Evolutionary conservation across 208 protist species (phyloP).

Genomic region (Histomonas meleagridis): DNA sequence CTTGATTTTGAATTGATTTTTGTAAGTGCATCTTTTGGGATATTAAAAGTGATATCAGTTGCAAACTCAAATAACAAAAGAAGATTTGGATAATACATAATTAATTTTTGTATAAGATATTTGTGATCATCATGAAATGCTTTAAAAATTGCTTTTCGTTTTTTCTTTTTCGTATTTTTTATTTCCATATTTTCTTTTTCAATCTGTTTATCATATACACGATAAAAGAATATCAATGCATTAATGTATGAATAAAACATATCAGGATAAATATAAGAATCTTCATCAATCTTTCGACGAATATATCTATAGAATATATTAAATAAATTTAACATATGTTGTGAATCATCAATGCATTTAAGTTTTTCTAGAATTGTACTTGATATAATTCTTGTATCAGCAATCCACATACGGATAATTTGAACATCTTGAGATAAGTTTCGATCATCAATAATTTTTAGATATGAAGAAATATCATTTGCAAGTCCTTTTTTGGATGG

Average conservation of each 20-base stretch:
- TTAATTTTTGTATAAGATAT: neutral
- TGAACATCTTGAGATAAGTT: neutral
- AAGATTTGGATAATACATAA: neutral
- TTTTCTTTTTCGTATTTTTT: neutral
- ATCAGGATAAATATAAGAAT: neutral
- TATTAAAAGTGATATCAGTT: neutral
- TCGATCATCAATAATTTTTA: neutral
- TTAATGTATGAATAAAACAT: neutral
- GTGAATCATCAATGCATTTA: neutral
- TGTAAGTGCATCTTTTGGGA: neutral
- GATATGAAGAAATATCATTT: neutral
- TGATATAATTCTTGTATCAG: neutral
- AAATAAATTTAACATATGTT: neutral
- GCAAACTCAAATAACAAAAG: neutral
- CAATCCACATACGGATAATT: neutral
- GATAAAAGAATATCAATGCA: neutral
- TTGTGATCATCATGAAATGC: neutral
- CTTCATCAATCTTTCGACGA: neutral
- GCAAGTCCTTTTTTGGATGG: neutral
- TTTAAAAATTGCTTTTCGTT: neutral
- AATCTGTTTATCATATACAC: neutral
- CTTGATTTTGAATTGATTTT: neutral
- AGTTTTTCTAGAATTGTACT: neutral
- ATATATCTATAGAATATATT: neutral
- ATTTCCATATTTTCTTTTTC: neutral